These are phyloP conservation scores for Ceratocystis cubensis DNA, from an alignment of 2,329 filamentous ascomycete genomes.

Conservation along the genomic window DNA sequence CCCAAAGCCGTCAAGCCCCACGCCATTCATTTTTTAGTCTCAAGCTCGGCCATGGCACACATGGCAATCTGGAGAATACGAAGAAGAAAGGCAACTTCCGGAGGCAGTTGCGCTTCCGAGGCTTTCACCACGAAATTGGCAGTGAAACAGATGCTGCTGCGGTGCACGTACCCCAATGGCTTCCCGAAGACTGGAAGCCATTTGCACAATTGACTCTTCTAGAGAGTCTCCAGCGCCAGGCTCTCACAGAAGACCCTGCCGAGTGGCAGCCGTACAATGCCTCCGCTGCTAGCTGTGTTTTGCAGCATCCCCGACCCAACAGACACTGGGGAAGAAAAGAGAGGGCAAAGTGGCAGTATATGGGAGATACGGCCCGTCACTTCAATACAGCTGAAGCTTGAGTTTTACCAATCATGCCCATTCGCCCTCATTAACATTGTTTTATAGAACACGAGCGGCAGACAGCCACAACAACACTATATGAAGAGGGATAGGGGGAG, in stretches of 20 bases:
- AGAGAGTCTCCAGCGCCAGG: constrained; percentile 10
- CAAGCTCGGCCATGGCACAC: constrained; percentile 1
- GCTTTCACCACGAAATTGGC: neutral
- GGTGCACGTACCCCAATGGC: constrained; percentile 6
- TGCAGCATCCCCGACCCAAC: constrained; percentile 15
- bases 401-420: neutral
- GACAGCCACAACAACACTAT: neutral
- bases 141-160: constrained; percentile 5
- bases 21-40: constrained; percentile 8
- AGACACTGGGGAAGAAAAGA: constrained; percentile 8
- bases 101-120: neutral
- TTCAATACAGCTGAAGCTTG: neutral
- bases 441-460: neutral
- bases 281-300: constrained; percentile 6
- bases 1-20: neutral
- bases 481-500: too few relatives aligned
- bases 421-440: neutral
- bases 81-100: neutral
- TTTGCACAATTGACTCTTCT: constrained; percentile 9
- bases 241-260: neutral
- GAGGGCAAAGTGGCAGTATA: constrained; percentile 12
- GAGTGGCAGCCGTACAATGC: constrained; percentile 8
- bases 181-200: constrained; percentile 15
- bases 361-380: constrained; percentile 9
- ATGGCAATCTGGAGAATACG: neutral